Conservation (phyloP, 495 filamentous ascomycete genomes). For the Schizothecium vesticola region DNA sequence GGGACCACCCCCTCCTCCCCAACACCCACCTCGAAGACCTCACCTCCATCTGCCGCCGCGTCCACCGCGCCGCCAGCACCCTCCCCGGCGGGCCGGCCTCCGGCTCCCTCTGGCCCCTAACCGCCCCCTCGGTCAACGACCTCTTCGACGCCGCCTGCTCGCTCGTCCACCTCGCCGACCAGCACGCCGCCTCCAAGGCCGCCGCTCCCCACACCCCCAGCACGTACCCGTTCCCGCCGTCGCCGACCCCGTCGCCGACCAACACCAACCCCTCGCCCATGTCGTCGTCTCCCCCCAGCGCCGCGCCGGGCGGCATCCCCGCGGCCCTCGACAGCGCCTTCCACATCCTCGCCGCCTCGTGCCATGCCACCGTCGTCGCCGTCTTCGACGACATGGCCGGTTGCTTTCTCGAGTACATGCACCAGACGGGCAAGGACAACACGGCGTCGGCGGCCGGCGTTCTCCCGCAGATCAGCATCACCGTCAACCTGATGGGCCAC, state of each 20-base stretch:
- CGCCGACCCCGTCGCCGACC: background rate
- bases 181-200: background rate
- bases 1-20: background rate
- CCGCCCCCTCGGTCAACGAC: constrained; percentile 13
- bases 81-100: background rate
- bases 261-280: background rate
- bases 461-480: background rate
- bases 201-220: background rate
- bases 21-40: constrained; percentile 14
- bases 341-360: background rate
- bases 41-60: constrained; percentile 8
- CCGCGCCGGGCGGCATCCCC: background rate
- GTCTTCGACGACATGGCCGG: background rate
- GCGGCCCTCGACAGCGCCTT: background rate
- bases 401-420: background rate
- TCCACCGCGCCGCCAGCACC: constrained; percentile 9
- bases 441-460: background rate
- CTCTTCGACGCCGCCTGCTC: constrained; percentile 15
- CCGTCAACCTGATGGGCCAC: background rate
- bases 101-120: background rate
- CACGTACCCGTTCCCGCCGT: background rate
- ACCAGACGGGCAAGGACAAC: background rate
- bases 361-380: background rate
- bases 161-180: constrained; percentile 12
- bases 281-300: background rate